Evolutionary conservation across 78 protist species (phyloP).

Genomic region (Dictyostelium citrinum): DNA sequence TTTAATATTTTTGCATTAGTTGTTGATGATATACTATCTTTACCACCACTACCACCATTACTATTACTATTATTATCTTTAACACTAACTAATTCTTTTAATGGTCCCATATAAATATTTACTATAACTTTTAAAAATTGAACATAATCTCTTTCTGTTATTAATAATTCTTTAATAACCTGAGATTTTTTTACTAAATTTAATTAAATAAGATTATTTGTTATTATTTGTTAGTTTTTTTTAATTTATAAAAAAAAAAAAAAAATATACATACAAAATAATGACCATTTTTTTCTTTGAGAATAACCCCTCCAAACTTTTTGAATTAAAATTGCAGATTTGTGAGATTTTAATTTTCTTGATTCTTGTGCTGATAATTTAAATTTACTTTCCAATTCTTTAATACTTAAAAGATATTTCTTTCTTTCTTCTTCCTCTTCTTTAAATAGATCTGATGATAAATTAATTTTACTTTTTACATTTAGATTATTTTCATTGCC

Average conservation of each 20-base stretch:
- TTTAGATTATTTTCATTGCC: neutral
- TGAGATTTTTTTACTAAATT: slow-evolving; percentile 28
- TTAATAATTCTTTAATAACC: slow-evolving; percentile 39
- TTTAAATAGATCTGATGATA: neutral
- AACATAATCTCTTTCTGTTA: slow-evolving; percentile 46
- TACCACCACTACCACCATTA: neutral
- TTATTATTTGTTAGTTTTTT: neutral
- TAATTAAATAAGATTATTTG: neutral
- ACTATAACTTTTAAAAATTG: slow-evolving; percentile 30
- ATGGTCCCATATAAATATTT: slow-evolving; percentile 6
- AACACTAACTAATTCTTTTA: neutral
- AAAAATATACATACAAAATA: slow-evolving; percentile 41
- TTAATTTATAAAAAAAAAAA: neutral
- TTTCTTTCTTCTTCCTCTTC: neutral
- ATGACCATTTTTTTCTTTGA: slow-evolving; percentile 32
- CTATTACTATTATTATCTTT: neutral
- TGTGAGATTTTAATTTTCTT: neutral
- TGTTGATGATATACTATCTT: neutral
- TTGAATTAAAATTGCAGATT: slow-evolving; percentile 33
- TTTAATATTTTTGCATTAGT: neutral
- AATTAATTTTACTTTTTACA: neutral
- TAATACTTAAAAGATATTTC: neutral
- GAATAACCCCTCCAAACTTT: slow-evolving; percentile 55
- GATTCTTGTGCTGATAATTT: neutral
- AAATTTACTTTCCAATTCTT: slow-evolving; percentile 15